Evolutionary conservation across 108 stramenopile genomes (phyloP), one percentile per base, ranked within the genome.

Genomic region (Mayamaea pseudoterrestris): DNA sequence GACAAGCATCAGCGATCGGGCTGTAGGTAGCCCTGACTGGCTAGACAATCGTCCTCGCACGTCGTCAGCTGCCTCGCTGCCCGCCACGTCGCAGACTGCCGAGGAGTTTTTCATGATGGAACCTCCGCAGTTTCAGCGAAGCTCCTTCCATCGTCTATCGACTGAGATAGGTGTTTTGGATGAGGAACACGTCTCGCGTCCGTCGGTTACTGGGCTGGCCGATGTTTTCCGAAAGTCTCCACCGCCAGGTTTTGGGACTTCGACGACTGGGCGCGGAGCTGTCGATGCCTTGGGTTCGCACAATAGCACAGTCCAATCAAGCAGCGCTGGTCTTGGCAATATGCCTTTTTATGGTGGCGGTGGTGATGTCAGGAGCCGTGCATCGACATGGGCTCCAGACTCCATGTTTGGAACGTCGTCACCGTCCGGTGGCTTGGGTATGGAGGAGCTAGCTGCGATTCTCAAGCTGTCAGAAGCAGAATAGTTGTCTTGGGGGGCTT

Each of bases 361-460:
- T n/a, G n/a, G n/a, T n/a, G n/a, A n/a, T n/a, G n/a, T n/a, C n/a
- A n/a, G n/a, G n/a, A n/a, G n/a, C n/a, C n/a, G n/a, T n/a, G n/a
- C n/a, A n/a, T n/a, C n/a, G n/a, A n/a, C n/a, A n/a, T n/a, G n/a
- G n/a, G n/a, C n/a, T n/a, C n/a, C n/a, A n/a, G n/a, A n/a, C n/a
- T n/a, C n/a, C n/a, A n/a, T n/a, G n/a, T n/a, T n/a, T n/a, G n/a
- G n/a, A n/a, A n/a, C n/a, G n/a, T n/a, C n/a, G n/a, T n/a, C n/a
- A n/a, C n/a, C n/a, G n/a, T n/a, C n/a, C n/a, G n/a, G n/a, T n/a
- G n/a, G n/a, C n/a, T n/a, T n/a, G n/a, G n/a, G n/a, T n/a, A n/a
- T n/a, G n/a, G n/a, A n/a, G n/a, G 50, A 47, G 27, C 36, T 68
- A 30, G 60, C 57, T 13, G 61, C 66, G 1, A 45, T 68, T 30